Conservation (phyloP, 257 asterid genomes). For the Solanum megistacrolobum region DNA sequence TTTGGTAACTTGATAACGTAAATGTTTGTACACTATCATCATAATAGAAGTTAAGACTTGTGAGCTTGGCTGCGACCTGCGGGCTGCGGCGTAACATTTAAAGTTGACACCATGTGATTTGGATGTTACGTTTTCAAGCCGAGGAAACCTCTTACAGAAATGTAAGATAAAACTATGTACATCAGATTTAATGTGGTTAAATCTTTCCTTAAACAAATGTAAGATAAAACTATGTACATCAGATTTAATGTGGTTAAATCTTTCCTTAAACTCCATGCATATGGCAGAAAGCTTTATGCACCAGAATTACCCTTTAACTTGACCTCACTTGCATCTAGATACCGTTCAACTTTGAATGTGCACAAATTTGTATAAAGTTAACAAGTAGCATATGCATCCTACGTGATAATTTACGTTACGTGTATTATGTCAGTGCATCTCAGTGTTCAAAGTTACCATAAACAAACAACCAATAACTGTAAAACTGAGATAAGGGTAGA, state of each 20-base stretch:
- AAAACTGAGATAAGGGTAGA: neutral
- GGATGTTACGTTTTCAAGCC: neutral
- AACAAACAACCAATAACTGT: neutral
- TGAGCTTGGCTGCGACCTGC: neutral
- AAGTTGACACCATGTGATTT: neutral
- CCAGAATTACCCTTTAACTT: neutral
- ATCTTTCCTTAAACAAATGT: too few species aligned
- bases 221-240: too few species aligned
- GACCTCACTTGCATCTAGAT: neutral
- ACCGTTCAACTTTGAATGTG: too few species aligned
- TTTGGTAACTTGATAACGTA: neutral
- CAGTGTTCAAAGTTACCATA: neutral
- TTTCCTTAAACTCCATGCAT: neutral
- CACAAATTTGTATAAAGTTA: too few species aligned
- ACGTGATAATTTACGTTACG: neutral
- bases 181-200: too few species aligned
- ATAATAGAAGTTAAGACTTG: neutral
- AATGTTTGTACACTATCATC: neutral
- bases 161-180: too few species aligned
- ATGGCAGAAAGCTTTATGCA: neutral
- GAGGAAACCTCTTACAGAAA: neutral
- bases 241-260: rapidly evolving
- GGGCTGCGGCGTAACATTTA: rapidly evolving
- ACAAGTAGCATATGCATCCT: neutral
- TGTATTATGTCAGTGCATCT: too few species aligned